Percentiles rank a stretch among this genome's conserved stretches.
phyloP scores from a whole-genome alignment of 306 rosid species.

The Hylodesmum podocarpum region DNA sequence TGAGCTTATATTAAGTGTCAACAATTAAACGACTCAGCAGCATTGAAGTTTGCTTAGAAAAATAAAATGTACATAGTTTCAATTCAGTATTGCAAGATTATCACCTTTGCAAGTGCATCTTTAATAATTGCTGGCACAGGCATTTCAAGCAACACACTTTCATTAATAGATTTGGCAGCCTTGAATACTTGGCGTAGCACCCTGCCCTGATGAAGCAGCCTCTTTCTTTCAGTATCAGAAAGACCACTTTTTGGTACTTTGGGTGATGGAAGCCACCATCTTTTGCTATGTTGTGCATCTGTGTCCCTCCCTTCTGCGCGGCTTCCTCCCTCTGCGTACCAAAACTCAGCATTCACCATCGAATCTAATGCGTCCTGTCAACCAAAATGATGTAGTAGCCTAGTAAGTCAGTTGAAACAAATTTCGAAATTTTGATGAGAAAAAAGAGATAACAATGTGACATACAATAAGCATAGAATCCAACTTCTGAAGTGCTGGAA shows the following conservation, averaged over 20 bases:
- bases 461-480: constrained; percentile 95
- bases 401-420: neutral
- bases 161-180: constrained; percentile 86
- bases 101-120: constrained; percentile 82
- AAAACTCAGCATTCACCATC: constrained; percentile 81
- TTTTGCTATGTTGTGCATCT: constrained; percentile 48
- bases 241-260: constrained; percentile 77
- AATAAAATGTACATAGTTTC: constrained; percentile 6
- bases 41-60: neutral
- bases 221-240: constrained; percentile 62
- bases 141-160: constrained; percentile 79
- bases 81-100: neutral
- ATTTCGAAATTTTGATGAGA: constrained; percentile 8
- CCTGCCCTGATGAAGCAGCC: constrained; percentile 64
- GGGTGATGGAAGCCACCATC: constrained; percentile 95
- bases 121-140: constrained; percentile 67
- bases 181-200: constrained; percentile 81
- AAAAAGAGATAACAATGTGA: constrained; percentile 26
- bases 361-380: constrained; percentile 82
- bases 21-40: neutral
- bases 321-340: constrained; percentile 93
- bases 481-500: constrained; percentile 95
- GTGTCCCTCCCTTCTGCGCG: constrained; percentile 63
- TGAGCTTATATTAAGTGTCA: neutral
- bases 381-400: neutral